Conservation (phyloP, 2,329 filamentous ascomycete genomes). For the Pseudocercospora eumusae region DNA sequence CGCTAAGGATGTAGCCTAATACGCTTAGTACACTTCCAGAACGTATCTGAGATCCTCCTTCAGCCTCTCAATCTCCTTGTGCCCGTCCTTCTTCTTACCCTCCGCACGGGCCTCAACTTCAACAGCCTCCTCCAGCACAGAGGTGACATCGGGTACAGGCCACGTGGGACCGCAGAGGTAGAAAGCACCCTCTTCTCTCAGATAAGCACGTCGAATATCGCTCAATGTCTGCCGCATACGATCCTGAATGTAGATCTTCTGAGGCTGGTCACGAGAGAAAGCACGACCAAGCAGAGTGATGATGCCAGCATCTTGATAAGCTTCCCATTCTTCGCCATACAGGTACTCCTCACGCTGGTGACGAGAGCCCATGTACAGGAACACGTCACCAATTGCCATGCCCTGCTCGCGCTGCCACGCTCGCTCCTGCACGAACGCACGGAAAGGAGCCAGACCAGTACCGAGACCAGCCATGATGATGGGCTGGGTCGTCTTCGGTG, state of each 20-base stretch:
- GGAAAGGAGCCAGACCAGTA: conserved; percentile 97
- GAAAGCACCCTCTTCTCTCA: conserved; percentile 85
- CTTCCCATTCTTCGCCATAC: conserved; percentile 99
- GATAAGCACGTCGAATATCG: conserved; percentile 83
- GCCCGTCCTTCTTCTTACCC: conserved; percentile 34
- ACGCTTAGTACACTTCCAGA: conserved; percentile 87
- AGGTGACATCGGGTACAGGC: conserved; percentile 96
- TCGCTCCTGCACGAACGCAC: conserved; percentile 96
- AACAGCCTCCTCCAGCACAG: conserved; percentile 91
- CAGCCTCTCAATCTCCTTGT: conserved; percentile 89
- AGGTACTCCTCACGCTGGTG: conserved; percentile 98
- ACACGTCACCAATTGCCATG: conserved; percentile 87
- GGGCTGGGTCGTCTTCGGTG: conserved; percentile 78
- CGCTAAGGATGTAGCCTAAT: too few species aligned
- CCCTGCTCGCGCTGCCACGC: conserved; percentile 98
- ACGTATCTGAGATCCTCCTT: conserved; percentile 96
- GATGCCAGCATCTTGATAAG: conserved; percentile 91
- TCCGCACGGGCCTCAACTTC: conserved; percentile 67
- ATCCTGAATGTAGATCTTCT: conserved; percentile 99
- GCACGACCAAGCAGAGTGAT: conserved; percentile 91
- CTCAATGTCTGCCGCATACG: conserved; percentile 86
- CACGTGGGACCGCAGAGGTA: conserved; percentile 98
- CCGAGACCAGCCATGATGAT: conserved; percentile 99
- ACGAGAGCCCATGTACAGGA: conserved; percentile 94
- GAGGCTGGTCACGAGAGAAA: conserved; percentile 92